phyloP scores from a whole-genome alignment of 768 basidiomycete genomes.

The Leccinum aurantiacum region DNA sequence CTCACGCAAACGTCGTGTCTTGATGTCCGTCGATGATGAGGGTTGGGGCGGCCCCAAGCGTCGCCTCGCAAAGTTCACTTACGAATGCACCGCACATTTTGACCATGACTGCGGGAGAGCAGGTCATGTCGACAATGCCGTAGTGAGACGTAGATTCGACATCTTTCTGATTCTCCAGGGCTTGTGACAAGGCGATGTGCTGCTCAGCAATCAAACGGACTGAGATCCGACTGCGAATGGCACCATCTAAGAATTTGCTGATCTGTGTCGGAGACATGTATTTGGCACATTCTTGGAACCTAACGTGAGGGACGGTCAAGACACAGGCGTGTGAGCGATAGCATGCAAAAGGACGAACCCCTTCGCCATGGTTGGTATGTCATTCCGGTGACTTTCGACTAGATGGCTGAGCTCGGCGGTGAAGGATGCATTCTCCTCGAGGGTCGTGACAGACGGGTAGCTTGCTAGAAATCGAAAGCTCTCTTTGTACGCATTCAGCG shows the following conservation, averaged over 20 bases:
- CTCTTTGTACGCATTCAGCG: conserved; percentile 63
- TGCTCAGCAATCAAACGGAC: conserved; percentile 89
- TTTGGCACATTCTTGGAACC: conserved; percentile 82
- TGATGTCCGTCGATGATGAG: conserved; percentile 69
- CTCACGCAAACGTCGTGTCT: conserved; percentile 78
- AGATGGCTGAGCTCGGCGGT: conserved; percentile 65
- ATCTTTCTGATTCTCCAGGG: conserved; percentile 45
- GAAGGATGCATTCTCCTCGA: conserved; percentile 71
- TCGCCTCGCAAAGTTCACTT: conserved; percentile 78
- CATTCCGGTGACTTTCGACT: conserved; percentile 78
- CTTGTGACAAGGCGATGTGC: conserved; percentile 80
- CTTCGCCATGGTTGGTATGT: conserved; percentile 89
- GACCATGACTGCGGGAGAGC: conserved; percentile 74
- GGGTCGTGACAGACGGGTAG: conserved; percentile 60
- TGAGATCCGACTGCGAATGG: conserved; percentile 84
- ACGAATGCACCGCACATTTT: conserved; percentile 83
- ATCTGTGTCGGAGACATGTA: conserved; percentile 85
- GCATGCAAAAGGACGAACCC: conserved; percentile 49
- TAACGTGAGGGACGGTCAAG: conserved; percentile 25
- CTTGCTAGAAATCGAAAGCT: conserved; percentile 71
- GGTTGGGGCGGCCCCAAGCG: conserved; percentile 68
- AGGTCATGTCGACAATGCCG: conserved; percentile 73
- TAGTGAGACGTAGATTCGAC: conserved; percentile 42
- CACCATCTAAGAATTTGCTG: conserved; percentile 75
- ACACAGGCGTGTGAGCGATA: not conserved